Base-by-base conservation (phyloP, 2,329 filamentous ascomycete genomes). In the Chrysosporium keratinophilum region DNA sequence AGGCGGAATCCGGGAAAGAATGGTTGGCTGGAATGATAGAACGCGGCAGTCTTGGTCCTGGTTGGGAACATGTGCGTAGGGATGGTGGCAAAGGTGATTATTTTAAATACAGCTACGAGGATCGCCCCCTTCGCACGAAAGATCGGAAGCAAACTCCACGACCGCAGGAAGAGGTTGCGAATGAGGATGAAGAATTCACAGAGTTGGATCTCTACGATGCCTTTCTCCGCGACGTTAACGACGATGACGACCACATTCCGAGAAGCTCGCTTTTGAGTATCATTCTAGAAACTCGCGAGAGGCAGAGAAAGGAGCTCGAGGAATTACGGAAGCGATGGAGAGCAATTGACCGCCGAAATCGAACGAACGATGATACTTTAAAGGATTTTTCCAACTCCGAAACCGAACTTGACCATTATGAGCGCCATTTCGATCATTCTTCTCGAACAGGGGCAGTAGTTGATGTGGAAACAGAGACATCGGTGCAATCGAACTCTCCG, bases 141-240 rank as follows among this genome's bases (percentile, higher is more conserved):
- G 47, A 48, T 34, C 52, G 42, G 23, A 58, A 56, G 43, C 59
- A 59, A 40, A 55, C 35, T 68, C 54, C 57, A 53, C 34, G 61
- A 64, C 44, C 61, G 66, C 47, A 63, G 66, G 48, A 61, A 66
- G 63, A 71, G 14, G 64, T 68, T 12, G 44, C 45, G 19, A 51
- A 58, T n/a, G 61, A 64, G 5, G 60, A 65, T 28, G 56, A 60
- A 2, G 61, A 64, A 11, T 56, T 63, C 54, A 77, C 74, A 0
- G 79, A 82, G 58, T 63, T 79, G 50, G 78, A 79, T 52, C 60
- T 76, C 5, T 80, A 80, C 56, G 75, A 80, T 54, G 71, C 67
- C 11, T 71, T 78, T 55, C 65, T 77, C 15, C 61, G 65, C 11
- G 68, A 71, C 45, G 61, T 65, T 12, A 65, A 67, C 44, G 61